A percentile compares a stretch with the other conserved stretches of the same genome.
phyloP scores from a whole-genome alignment of 2,329 filamentous ascomycete genomes.

The Rhexocercosporidium sp. region DNA sequence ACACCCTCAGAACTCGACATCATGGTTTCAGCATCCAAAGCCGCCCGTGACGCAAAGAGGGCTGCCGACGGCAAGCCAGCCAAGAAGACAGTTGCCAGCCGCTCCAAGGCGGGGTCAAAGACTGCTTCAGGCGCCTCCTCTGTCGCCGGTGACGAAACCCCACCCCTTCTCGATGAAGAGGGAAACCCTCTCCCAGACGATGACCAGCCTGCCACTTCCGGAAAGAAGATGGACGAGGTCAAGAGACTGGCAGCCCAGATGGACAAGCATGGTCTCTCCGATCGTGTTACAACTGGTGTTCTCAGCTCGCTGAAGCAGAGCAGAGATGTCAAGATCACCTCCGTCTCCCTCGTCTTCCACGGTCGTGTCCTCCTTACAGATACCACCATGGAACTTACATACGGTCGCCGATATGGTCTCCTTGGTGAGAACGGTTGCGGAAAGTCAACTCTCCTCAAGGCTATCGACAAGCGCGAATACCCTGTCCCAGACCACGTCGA shows the following conservation, averaged over 20 bases:
- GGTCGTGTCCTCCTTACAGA: conserved; percentile 95
- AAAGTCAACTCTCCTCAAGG: conserved; percentile 96
- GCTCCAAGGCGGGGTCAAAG: conserved; percentile 71
- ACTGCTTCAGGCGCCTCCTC: conserved; percentile 66
- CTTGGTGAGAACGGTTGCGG: conserved; percentile 99
- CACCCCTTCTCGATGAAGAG: conserved; percentile 66
- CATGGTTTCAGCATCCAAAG: conserved; percentile 74
- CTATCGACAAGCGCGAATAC: conserved; percentile 91
- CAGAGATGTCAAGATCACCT: conserved; percentile 87
- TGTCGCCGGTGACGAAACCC: conserved; percentile 70
- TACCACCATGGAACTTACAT: conserved; percentile 83
- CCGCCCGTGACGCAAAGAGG: conserved; percentile 75
- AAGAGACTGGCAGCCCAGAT: conserved; percentile 90
- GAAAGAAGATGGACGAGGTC: conserved; percentile 77
- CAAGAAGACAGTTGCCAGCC: conserved; percentile 76
- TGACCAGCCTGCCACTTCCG: conserved; percentile 71
- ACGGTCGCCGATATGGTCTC: conserved; percentile 87
- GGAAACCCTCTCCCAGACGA: conserved; percentile 57
- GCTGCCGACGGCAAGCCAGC: conserved; percentile 74
- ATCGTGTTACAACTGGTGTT: conserved; percentile 98
- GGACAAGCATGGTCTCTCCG: conserved; percentile 94
- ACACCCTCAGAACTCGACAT: conserved; percentile 40
- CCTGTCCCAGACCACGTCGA: conserved; percentile 96
- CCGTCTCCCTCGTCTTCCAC: conserved; percentile 93
- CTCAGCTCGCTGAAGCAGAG: conserved; percentile 82